phyloP scores from a whole-genome alignment of 208 protist genomes.

The Trypanosoma mega region DNA sequence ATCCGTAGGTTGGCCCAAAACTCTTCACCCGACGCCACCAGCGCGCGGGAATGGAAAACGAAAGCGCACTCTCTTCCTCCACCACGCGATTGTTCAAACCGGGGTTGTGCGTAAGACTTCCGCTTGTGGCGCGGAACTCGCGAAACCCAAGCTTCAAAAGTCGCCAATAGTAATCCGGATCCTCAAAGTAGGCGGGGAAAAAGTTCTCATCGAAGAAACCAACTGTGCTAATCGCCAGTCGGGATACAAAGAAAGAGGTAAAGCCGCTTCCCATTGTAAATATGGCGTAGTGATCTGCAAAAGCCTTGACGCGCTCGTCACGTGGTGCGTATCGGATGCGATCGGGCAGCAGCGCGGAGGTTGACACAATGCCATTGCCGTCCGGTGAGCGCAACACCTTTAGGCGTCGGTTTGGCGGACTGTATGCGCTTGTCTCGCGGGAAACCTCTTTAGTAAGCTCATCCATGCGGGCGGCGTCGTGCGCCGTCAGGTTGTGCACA shows the following conservation, averaged over 20 bases:
- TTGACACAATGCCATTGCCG: constrained; percentile 31
- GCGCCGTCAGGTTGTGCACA: constrained; percentile 19
- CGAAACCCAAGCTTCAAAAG: constrained; percentile 34
- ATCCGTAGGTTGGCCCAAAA: too few species aligned
- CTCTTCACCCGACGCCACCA: too few species aligned
- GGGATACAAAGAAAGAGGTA: constrained; percentile 32
- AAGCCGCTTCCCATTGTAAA: constrained; percentile 14
- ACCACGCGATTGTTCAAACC: too few species aligned
- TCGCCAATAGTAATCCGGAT: constrained; percentile 41
- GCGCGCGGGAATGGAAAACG: too few species aligned
- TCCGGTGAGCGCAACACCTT: constrained; percentile 23
- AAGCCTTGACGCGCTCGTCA: constrained; percentile 20
- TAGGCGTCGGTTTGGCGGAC: constrained; percentile 15
- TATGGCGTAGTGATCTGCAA: constrained; percentile 18
- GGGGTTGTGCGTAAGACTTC: too few species aligned
- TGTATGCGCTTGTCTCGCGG: constrained; percentile 33
- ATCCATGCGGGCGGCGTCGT: constrained; percentile 28
- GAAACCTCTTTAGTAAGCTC: constrained; percentile 31
- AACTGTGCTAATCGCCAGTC: constrained; percentile 36
- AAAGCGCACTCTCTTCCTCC: too few species aligned
- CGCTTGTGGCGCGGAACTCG: too few species aligned
- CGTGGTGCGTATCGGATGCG: constrained; percentile 32
- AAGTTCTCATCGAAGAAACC: constrained; percentile 65
- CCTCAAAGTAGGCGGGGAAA: constrained; percentile 45
- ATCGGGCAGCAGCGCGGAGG: constrained; percentile 47